Conservation (phyloP, 2,329 filamentous ascomycete genomes). For the Coniella vitis region DNA sequence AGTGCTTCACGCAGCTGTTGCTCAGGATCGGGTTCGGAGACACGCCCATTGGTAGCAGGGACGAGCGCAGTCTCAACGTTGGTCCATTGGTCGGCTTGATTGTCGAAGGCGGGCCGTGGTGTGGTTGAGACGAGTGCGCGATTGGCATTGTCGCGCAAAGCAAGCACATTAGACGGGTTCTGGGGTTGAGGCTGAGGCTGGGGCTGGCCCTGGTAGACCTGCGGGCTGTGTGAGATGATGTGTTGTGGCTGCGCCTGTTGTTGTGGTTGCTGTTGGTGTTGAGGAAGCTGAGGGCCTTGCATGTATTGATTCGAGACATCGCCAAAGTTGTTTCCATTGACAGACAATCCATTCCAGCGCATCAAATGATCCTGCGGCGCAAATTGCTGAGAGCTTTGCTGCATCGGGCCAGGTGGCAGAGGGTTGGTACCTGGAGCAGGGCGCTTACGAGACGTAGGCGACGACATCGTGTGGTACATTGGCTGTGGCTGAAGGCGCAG, state of each 20-base stretch:
- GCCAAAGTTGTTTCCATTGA: conserved; percentile 31
- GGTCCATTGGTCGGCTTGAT: conserved; percentile 27
- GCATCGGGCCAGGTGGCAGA: conserved; percentile 48
- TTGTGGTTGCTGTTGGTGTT: conserved; percentile 25
- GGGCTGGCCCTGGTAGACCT: conserved; percentile 24
- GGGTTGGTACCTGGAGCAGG: conserved; percentile 60
- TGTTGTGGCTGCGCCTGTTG: not conserved
- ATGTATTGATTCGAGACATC: conserved; percentile 33
- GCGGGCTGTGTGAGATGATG: conserved; percentile 19
- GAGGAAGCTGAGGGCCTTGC: conserved; percentile 30
- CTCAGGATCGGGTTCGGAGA: conserved; percentile 53
- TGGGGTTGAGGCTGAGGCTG: conserved; percentile 14
- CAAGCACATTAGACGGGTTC: conserved; percentile 40
- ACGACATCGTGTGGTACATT: conserved; percentile 34
- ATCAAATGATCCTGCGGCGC: conserved; percentile 41
- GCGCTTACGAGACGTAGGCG: conserved; percentile 57
- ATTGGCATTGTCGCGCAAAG: conserved; percentile 47
- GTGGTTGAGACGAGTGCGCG: conserved; percentile 41
- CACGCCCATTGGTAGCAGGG: conserved; percentile 27
- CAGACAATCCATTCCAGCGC: conserved; percentile 34
- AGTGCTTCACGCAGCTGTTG: conserved; percentile 62
- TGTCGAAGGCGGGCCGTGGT: conserved; percentile 24
- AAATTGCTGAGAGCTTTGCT: conserved; percentile 43
- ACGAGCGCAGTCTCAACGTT: conserved; percentile 34
- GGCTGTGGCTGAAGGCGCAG: not conserved